Base-by-base conservation (phyloP, 805 yeast species). In the Myxozyma nipponensis region DNA sequence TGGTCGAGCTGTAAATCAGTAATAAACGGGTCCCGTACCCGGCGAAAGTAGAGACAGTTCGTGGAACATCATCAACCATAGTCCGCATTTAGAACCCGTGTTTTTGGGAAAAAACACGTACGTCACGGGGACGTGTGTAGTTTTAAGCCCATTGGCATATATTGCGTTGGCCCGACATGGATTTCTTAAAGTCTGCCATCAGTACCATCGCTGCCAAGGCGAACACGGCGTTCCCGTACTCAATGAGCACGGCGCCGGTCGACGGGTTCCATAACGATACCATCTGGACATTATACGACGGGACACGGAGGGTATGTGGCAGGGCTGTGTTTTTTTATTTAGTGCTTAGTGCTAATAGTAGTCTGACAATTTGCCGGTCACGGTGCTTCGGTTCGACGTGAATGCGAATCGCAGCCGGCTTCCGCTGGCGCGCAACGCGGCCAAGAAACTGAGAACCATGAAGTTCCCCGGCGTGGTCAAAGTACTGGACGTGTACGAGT, bases 401-500 rank as follows among this genome's bases (percentile, higher is more conserved):
- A 73, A 44, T 70, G 6, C 60, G 60, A 19, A 67, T 65, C 37
- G 49, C 57, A 9, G 67, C 50, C 44, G 67, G 54, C 44, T 64
- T 9, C 66, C 69, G 4, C 59, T 76, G 37, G 82, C 79, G 4
- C 64, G 62, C 44, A 79, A 77, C 61, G 70, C 74, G 48, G 65
- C 69, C 15, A 68, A 63, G 40, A 73, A 77, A 62, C 69, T 79
- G 55, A 79, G 81, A 62, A 71, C 78, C 19, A 70, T 86, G 60
- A 75, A 81, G 50, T 70, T 83, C 13, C 96, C 95, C 0, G 89
- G 90, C 0, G 75, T 86, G 9, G 67, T 86, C 43, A 70, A 74
- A 37, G 73, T 79, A 18, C 62, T 83, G 3, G 95, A 86, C 57
- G 76, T 83, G 17, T 72, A 79, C 39, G 88, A 84, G 15, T 35